phyloP scores from a whole-genome alignment of 1,139 yeast genomes.

The Blastobotrys indianensis region DNA sequence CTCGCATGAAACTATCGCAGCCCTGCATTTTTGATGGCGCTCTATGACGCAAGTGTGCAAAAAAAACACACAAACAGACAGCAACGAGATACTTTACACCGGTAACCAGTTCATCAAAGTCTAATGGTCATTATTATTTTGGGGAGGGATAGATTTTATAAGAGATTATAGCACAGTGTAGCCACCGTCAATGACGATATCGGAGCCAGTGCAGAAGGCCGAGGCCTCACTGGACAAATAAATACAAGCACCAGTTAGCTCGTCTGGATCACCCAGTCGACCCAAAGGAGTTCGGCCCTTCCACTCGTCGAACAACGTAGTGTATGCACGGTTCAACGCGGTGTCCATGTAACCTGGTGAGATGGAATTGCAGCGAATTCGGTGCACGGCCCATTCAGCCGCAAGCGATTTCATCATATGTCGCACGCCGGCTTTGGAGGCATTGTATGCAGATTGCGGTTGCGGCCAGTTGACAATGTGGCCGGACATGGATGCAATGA shows the following conservation, averaged over 20 bases:
- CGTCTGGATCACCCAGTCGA: constrained; percentile 60
- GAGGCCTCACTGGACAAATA: constrained; percentile 61
- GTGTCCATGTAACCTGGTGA: constrained; percentile 57
- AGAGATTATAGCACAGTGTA: constrained; percentile 35
- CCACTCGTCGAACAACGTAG: constrained; percentile 46
- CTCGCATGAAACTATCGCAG: too few relatives aligned
- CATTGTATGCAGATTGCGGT: constrained; percentile 53
- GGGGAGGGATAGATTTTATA: background rate
- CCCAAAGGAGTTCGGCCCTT: constrained; percentile 61
- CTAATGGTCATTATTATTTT: background rate
- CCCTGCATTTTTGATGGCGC: too few relatives aligned
- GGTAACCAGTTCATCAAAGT: too few relatives aligned
- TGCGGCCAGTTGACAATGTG: constrained; percentile 63
- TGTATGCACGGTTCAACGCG: constrained; percentile 49
- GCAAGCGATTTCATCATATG: constrained; percentile 51
- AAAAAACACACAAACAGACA: too few relatives aligned
- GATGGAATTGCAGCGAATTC: constrained; percentile 49
- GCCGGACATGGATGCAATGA: constrained; percentile 62
- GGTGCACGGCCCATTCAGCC: constrained; percentile 53
- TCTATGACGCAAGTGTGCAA: background rate
- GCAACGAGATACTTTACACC: too few relatives aligned
- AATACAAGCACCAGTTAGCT: constrained; percentile 63
- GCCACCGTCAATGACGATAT: constrained; percentile 65
- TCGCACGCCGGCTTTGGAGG: constrained; percentile 56
- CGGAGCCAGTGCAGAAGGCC: constrained; percentile 61